phyloP scores from a whole-genome alignment of 495 filamentous ascomycete genomes.

The Penicillium paxilli region DNA sequence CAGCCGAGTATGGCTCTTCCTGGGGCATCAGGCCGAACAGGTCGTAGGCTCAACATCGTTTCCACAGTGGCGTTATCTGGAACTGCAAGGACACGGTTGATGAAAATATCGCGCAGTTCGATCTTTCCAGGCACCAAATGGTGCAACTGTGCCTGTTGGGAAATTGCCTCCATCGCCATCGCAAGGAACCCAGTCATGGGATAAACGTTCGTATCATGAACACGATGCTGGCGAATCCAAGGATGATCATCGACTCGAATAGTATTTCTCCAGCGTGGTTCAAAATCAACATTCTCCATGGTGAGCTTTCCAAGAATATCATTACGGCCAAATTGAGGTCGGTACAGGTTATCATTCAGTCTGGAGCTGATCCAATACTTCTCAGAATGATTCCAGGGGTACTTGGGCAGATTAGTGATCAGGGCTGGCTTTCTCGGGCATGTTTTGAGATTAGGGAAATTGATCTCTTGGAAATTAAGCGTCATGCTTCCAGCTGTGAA shows the following conservation, averaged over 20 bases:
- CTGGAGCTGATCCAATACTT: conserved; percentile 32
- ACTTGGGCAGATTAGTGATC: conserved; percentile 34
- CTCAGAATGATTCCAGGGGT: conserved; percentile 37
- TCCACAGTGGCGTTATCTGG: conserved; percentile 36
- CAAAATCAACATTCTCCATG: conserved; percentile 25
- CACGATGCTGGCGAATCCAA: conserved; percentile 46
- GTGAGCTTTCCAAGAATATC: conserved; percentile 29
- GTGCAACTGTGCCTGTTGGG: conserved; percentile 39
- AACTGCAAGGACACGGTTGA: conserved; percentile 39
- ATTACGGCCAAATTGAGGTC: conserved; percentile 23
- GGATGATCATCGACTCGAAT: conserved; percentile 33
- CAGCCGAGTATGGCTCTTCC: conserved; percentile 32
- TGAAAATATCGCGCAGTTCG: conserved; percentile 37
- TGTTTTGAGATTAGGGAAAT: conserved; percentile 15
- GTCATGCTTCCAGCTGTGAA: conserved; percentile 22
- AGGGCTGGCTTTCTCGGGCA: conserved; percentile 12
- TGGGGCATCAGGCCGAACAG: conserved; percentile 19
- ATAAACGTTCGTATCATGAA: conserved; percentile 43
- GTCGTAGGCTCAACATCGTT: conserved; percentile 25
- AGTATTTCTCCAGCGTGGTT: conserved; percentile 34
- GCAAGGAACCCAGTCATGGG: conserved; percentile 52
- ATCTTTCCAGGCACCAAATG: conserved; percentile 21
- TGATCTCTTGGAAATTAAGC: conserved; percentile 25
- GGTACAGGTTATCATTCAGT: conserved; percentile 22
- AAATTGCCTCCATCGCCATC: conserved; percentile 51